Base-by-base conservation (phyloP, 306 rosid genomes). In the Amphicarpaea edgeworthii region DNA sequence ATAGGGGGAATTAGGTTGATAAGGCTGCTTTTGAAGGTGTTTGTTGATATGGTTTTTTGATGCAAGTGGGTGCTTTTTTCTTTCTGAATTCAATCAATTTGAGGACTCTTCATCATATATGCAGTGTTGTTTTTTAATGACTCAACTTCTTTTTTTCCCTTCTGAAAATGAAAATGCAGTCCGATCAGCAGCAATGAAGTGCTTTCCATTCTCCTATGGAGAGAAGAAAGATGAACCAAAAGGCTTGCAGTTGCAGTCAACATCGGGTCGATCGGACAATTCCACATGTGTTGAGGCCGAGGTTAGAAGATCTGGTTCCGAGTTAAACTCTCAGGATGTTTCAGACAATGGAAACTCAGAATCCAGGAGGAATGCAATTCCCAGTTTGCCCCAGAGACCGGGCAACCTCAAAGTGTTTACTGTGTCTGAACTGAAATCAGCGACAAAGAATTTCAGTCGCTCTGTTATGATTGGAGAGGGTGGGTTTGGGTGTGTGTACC, bases 401-500 rank as follows among this genome's bases (percentile, higher is more conserved):
- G 88, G 91, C 87, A 89, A 88, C 81, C 98, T 96, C 64, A 85
- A 87, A 86, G 89, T 81, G 38, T 96, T 92, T 72, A 85, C 96
- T 5, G 80, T 90, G 51, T 72, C 97, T 28, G 99, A 96, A 85
- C 85, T 96, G 72, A 92, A 80, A 81, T 81, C 87, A 2, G 96
- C 92, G 84, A 96, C 99, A 1, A 92, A 82, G 86, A 92, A 87
- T 78, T 92, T 96, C 68, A 85, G 93, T 66, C 93, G 96, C 65
- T 88, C 99, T 50, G 93, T 59, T 72, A 83, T 90, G 97, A 76
- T 92, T 32, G 99, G 99, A 77, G 99, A 96, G 84, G 99, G 99
- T 7, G 99, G 99, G 7, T 96, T 96, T 40, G 99, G 99, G 40
- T 89, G 96, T 67, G 99, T 96, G 71, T 96, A 83, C 86, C 87